A percentile compares a stretch with the other conserved stretches of the same genome.
Conservation (phyloP, 108 stramenopile genomes). For the Pelagomonas calceolata region DNA sequence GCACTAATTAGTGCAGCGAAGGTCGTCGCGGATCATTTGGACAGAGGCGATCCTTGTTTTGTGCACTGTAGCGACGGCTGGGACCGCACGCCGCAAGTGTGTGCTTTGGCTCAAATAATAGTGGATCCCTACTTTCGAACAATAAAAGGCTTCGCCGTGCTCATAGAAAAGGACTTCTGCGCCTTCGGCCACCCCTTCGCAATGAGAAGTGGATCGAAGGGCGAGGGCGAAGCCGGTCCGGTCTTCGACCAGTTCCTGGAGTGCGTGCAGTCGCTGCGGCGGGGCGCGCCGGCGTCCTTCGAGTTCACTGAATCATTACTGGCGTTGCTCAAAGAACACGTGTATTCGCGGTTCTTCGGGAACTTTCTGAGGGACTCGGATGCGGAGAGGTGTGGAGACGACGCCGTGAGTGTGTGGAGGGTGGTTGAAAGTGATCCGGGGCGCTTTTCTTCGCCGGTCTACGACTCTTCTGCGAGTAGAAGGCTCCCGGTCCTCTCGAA, state of each 20-base stretch:
- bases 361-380: not conserved
- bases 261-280: slow-evolving; percentile 80
- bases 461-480: too few relatives aligned
- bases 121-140: slow-evolving; percentile 93
- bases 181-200: slow-evolving; percentile 95
- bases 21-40: slow-evolving; percentile 70
- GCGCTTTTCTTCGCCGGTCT: too few relatives aligned
- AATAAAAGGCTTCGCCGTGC: slow-evolving; percentile 70
- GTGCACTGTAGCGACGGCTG: slow-evolving; percentile 97
- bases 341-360: not conserved
- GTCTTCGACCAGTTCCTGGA: slow-evolving; percentile 97
- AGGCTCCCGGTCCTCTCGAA: too few relatives aligned
- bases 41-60: slow-evolving; percentile 71
- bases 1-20: slow-evolving; percentile 71
- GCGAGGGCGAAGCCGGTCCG: slow-evolving; percentile 68
- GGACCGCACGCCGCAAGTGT: slow-evolving; percentile 93
- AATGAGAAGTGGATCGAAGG: slow-evolving; percentile 52
- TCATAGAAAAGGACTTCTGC: slow-evolving; percentile 95
- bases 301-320: slow-evolving; percentile 51
- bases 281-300: slow-evolving; percentile 70
- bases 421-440: not conserved
- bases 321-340: not conserved
- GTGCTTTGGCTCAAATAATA: slow-evolving; percentile 76
- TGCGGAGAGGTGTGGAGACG: not conserved
- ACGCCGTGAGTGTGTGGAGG: not conserved